Conservation (phyloP, 139 green algal species). For the Volvox africanus region DNA sequence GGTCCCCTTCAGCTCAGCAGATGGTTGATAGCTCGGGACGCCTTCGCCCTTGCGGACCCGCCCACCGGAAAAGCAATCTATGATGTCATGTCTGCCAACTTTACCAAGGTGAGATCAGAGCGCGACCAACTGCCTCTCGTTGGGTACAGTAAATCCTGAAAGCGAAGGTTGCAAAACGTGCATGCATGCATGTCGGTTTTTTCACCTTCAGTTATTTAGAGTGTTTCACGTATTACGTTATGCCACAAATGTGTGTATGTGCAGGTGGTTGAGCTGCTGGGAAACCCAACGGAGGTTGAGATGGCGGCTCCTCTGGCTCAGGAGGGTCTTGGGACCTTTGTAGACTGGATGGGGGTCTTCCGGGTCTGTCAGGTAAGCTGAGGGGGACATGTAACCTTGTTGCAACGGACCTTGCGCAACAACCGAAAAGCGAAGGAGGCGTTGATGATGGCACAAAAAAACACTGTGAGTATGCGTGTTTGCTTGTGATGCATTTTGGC, state of each 20-base stretch:
- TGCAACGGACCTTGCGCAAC: too few species aligned
- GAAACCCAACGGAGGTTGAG: constrained; percentile 44
- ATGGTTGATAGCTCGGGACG: constrained; percentile 82
- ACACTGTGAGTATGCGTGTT: not conserved
- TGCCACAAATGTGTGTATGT: too few species aligned
- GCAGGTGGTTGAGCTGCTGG: constrained; percentile 16
- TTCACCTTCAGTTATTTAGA: too few species aligned
- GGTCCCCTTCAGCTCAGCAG: constrained; percentile 29
- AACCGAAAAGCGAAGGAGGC: not conserved
- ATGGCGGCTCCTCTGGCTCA: constrained; percentile 27
- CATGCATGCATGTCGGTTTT: too few species aligned
- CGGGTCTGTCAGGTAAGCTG: constrained; percentile 66
- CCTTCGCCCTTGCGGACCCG: constrained; percentile 76
- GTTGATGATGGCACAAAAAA: not conserved
- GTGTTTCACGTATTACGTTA: too few species aligned
- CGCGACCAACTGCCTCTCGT: too few species aligned
- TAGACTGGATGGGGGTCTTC: constrained; percentile 82
- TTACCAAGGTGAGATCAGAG: constrained; percentile 31
- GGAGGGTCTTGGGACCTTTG: constrained; percentile 60
- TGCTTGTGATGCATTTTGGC: not conserved
- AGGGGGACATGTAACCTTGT: too few species aligned
- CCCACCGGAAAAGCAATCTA: constrained; percentile 73
- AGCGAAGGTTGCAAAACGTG: too few species aligned
- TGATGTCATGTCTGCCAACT: constrained; percentile 52
- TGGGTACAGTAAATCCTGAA: too few species aligned